Percentiles rank a stretch among this genome's conserved stretches.
Conservation (phyloP, 257 asterid species). For the Lycium ferocissimum region DNA sequence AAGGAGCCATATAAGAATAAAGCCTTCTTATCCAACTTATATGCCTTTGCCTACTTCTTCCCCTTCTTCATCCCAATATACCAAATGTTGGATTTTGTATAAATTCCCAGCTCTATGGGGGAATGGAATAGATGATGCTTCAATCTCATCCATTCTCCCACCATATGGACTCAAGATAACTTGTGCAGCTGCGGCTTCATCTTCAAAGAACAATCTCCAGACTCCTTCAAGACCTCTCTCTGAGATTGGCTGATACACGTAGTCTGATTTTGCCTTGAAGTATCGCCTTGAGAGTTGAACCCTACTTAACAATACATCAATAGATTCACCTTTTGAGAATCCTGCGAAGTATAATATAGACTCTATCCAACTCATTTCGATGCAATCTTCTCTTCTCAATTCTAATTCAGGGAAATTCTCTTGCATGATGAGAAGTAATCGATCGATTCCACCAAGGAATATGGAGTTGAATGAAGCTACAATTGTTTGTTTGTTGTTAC, state of each 20-base stretch:
- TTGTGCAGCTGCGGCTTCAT: neutral
- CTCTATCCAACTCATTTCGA: slow-evolving; percentile 31
- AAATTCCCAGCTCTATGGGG: slow-evolving; percentile 32
- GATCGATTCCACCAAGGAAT: neutral
- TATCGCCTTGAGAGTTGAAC: neutral
- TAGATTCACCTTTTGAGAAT: neutral
- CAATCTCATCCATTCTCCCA: slow-evolving; percentile 31
- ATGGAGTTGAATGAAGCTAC: slow-evolving; percentile 29
- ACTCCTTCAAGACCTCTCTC: too few relatives aligned
- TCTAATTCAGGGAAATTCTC: slow-evolving; percentile 29
- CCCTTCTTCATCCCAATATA: slow-evolving; percentile 21
- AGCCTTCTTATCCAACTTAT: slow-evolving; percentile 33
- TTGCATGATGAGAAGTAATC: slow-evolving; percentile 24
- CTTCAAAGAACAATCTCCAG: slow-evolving; percentile 19
- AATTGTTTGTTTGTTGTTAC: neutral
- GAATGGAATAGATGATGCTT: slow-evolving; percentile 6
- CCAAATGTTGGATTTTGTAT: slow-evolving; percentile 30
- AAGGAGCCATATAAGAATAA: slow-evolving; percentile 26
- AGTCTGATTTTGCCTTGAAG: slow-evolving; percentile 35
- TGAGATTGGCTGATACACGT: slow-evolving; percentile 18
- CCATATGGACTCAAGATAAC: slow-evolving; percentile 33
- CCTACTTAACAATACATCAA: slow-evolving; percentile 4
- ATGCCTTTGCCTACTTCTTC: slow-evolving; percentile 23
- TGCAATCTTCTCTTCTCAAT: slow-evolving; percentile 17
- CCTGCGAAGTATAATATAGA: slow-evolving; percentile 29